These are phyloP conservation scores for Schizophyllum amplum DNA, from an alignment of 1,284 basidiomycete genomes.

Conservation along the genomic window DNA sequence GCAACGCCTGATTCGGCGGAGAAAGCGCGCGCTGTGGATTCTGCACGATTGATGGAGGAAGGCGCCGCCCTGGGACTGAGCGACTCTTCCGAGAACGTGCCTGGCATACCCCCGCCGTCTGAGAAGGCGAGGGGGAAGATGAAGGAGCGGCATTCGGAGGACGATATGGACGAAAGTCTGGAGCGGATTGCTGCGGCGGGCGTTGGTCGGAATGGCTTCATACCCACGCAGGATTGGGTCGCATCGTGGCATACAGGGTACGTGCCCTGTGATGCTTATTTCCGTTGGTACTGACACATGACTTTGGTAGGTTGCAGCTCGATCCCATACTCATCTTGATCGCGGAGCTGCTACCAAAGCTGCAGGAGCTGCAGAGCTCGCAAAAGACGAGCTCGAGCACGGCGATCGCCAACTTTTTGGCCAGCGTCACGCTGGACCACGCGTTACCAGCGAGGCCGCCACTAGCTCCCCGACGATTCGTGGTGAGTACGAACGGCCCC, in stretches of 20 bases:
- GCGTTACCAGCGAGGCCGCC: slow-evolving; percentile 67
- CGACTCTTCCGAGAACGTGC: slow-evolving; percentile 27
- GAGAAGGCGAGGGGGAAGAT: slow-evolving; percentile 89
- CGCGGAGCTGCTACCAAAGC: slow-evolving; percentile 78
- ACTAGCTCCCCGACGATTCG: slow-evolving; percentile 62
- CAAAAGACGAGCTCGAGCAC: slow-evolving; percentile 57
- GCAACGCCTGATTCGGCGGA: not conserved
- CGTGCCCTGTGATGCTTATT: slow-evolving; percentile 1
- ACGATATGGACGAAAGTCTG: slow-evolving; percentile 49
- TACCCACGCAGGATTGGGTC: slow-evolving; percentile 93
- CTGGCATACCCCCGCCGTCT: slow-evolving; percentile 37
- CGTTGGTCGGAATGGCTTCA: slow-evolving; percentile 81
- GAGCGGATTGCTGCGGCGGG: slow-evolving; percentile 58
- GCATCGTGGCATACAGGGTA: slow-evolving; percentile 85
- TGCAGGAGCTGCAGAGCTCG: slow-evolving; percentile 73
- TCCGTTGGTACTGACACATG: slow-evolving; percentile 7
- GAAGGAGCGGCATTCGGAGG: slow-evolving; percentile 56
- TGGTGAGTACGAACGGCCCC: slow-evolving; percentile 35
- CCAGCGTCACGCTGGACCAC: slow-evolving; percentile 52
- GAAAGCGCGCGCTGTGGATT: slow-evolving; percentile 2
- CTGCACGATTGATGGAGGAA: slow-evolving; percentile 11
- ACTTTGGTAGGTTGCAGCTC: slow-evolving; percentile 58
- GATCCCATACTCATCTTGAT: slow-evolving; percentile 80
- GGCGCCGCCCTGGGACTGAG: slow-evolving; percentile 12
- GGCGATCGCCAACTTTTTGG: slow-evolving; percentile 63